A percentile compares a stretch with the other conserved stretches of the same genome.
These are phyloP conservation scores for Epichloe typhina DNA, from an alignment of 2,329 filamentous ascomycete species.

Conservation along the genomic window DNA sequence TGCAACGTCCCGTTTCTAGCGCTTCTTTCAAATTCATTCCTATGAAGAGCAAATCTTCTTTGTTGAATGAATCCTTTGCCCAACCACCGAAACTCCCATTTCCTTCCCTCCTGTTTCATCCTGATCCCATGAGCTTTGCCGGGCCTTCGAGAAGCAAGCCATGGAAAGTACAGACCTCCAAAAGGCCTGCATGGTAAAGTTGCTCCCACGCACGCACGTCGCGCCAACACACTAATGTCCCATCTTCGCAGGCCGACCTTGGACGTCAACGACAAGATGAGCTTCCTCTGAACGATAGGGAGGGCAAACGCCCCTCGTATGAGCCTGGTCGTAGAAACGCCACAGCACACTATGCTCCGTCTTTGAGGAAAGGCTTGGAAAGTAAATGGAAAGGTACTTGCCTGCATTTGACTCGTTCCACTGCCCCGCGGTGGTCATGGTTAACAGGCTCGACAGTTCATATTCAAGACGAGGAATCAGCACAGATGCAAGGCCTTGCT, in stretches of 20 bases:
- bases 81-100: too few relatives aligned
- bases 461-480: slow-evolving; percentile 12
- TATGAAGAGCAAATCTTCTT: too few relatives aligned
- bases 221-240: background rate
- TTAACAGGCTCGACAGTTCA: slow-evolving; percentile 6
- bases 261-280: slow-evolving; percentile 12
- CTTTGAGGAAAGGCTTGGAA: slow-evolving; percentile 6
- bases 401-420: background rate
- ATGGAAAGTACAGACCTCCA: background rate
- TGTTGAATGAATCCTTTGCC: too few relatives aligned
- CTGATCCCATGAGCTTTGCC: background rate
- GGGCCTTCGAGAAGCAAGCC: slow-evolving; percentile 4
- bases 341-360: slow-evolving; percentile 6
- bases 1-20: background rate
- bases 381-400: slow-evolving; percentile 11
- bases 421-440: too few relatives aligned
- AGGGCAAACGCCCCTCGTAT: slow-evolving; percentile 9
- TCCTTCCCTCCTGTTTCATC: too few relatives aligned
- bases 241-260: slow-evolving; percentile 11
- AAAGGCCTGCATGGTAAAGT: slow-evolving; percentile 5
- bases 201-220: background rate
- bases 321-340: slow-evolving; percentile 4
- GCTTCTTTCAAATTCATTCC: background rate
- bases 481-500: slow-evolving; percentile 11
- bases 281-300: slow-evolving; percentile 9